phyloP scores from a whole-genome alignment of 2,329 filamentous ascomycete species.

The Sporothrix euskadiensis region DNA sequence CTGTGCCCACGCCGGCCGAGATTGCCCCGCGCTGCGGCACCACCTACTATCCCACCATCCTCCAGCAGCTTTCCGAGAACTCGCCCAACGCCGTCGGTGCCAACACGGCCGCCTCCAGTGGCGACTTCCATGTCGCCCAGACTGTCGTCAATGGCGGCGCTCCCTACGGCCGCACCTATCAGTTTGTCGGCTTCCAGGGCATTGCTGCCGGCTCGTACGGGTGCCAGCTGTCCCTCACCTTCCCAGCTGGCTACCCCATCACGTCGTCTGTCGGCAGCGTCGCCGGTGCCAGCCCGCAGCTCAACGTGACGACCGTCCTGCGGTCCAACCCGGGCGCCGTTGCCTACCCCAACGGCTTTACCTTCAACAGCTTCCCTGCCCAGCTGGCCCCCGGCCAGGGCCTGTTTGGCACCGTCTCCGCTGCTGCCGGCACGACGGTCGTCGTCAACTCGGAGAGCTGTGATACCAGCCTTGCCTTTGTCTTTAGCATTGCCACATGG shows the following conservation, averaged over 20 bases:
- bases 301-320: slow-evolving; percentile 28
- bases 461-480: slow-evolving; percentile 24
- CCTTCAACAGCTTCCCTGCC: slow-evolving; percentile 12
- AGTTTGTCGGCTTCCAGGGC: slow-evolving; percentile 30
- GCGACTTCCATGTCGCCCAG: slow-evolving; percentile 27
- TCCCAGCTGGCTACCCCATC: slow-evolving; percentile 22
- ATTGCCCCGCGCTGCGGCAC: slow-evolving; percentile 27
- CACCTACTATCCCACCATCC: slow-evolving; percentile 30
- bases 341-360: slow-evolving; percentile 24
- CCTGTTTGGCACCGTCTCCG: slow-evolving; percentile 25
- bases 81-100: slow-evolving; percentile 21
- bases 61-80: slow-evolving; percentile 28
- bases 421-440: slow-evolving; percentile 20
- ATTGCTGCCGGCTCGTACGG: slow-evolving; percentile 25
- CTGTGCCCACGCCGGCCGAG: slow-evolving; percentile 25
- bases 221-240: slow-evolving; percentile 26
- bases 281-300: slow-evolving; percentile 6
- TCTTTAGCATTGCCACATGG: slow-evolving; percentile 26
- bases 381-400: slow-evolving; percentile 22
- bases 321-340: slow-evolving; percentile 21
- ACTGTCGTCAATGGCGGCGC: slow-evolving; percentile 14
- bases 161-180: slow-evolving; percentile 25
- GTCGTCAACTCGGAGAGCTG: slow-evolving; percentile 27
- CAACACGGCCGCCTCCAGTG: slow-evolving; percentile 22
- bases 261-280: neutral